A percentile compares a stretch with the other conserved stretches of the same genome.
Evolutionary conservation across 805 yeast species (phyloP).

Genomic region (Lipomyces orientalis): DNA sequence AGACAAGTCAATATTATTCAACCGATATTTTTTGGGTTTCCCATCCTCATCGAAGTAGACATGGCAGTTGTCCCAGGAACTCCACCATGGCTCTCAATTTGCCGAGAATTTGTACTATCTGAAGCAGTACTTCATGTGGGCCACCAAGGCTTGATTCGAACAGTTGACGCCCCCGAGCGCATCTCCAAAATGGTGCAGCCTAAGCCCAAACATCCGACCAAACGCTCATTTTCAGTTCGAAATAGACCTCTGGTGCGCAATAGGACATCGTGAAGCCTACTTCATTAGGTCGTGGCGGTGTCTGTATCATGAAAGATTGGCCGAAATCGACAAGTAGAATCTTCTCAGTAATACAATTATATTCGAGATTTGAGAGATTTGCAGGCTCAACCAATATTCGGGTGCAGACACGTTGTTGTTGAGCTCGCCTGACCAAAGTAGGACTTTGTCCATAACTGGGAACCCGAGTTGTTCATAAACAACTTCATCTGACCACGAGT

Average conservation of each 20-base stretch:
- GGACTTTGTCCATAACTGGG: background rate
- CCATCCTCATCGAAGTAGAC: conserved; percentile 1
- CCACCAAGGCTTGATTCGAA: too few relatives aligned
- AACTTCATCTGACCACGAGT: background rate
- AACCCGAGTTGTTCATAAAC: background rate
- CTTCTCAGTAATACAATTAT: background rate
- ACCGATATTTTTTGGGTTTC: background rate
- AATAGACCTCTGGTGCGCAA: background rate
- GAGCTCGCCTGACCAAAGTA: background rate
- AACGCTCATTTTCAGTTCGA: background rate
- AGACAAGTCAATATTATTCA: background rate
- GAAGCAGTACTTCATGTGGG: too few relatives aligned
- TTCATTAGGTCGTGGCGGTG: background rate
- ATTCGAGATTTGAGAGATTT: background rate
- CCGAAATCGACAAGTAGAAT: background rate
- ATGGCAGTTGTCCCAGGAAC: background rate
- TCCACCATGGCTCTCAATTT: too few relatives aligned
- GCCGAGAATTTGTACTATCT: too few relatives aligned
- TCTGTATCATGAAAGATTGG: background rate
- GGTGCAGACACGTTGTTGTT: background rate
- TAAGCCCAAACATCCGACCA: background rate
- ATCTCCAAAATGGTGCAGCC: background rate
- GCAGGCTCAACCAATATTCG: conserved; percentile 1
- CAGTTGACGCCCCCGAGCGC: background rate
- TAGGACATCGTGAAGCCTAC: background rate